Conservation (phyloP, 164 flowering plant genomes). For the Dillenia suffruticosa region DNA sequence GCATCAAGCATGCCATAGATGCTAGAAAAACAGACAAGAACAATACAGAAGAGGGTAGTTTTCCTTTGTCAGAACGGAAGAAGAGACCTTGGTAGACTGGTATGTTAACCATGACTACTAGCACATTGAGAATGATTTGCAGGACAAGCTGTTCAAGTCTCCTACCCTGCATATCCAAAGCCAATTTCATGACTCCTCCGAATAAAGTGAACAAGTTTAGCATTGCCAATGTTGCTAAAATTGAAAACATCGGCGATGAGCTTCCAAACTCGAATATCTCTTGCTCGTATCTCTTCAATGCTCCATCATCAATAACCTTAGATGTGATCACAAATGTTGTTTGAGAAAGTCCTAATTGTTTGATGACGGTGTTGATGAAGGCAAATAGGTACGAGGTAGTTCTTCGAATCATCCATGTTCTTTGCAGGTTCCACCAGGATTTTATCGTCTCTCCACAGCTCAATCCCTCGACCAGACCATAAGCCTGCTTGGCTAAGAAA, state of each 20-base stretch:
- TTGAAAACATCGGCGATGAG: conserved; percentile 31
- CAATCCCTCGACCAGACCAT: conserved; percentile 20
- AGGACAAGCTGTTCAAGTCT: conserved; percentile 1
- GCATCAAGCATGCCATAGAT: conserved; percentile 17
- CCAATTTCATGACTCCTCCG: too few relatives aligned
- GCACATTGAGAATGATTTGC: conserved; percentile 19
- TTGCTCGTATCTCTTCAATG: conserved; percentile 37
- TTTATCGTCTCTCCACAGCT: conserved; percentile 24
- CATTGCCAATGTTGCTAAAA: conserved; percentile 33
- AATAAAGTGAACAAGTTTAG: conserved; percentile 15
- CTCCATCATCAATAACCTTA: conserved; percentile 36
- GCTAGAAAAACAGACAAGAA: conserved; percentile 24
- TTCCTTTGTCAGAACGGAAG: conserved; percentile 28
- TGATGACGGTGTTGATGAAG: conserved; percentile 25
- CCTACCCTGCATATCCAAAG: too few relatives aligned
- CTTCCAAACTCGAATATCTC: conserved; percentile 45
- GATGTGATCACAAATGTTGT: conserved; percentile 34
- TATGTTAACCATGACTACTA: conserved; percentile 21
- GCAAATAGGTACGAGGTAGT: conserved; percentile 36
- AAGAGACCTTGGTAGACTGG: conserved; percentile 36
- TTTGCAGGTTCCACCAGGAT: conserved; percentile 49
- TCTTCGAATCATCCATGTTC: conserved; percentile 44
- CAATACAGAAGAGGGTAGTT: conserved; percentile 20
- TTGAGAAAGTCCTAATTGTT: conserved; percentile 31
- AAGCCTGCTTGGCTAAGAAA: conserved; percentile 17